Conservation (phyloP, 1,284 basidiomycete genomes). For the Melampsora abietis-canadensis region DNA sequence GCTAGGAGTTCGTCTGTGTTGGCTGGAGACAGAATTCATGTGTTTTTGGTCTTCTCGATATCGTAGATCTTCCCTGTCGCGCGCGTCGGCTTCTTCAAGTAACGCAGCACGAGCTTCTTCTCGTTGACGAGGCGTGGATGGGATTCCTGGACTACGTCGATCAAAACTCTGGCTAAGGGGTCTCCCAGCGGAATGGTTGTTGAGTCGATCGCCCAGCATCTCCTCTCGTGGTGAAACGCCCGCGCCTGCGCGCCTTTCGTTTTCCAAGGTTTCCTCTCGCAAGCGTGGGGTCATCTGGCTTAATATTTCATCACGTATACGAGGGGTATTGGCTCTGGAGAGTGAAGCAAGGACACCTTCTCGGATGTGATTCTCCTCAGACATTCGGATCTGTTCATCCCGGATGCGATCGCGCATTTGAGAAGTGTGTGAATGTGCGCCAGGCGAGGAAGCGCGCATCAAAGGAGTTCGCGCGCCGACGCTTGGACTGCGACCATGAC, state of each 20-base stretch:
- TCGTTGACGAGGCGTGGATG: slow-evolving; percentile 11
- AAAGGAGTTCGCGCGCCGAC: slow-evolving; percentile 19
- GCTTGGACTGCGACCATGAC: slow-evolving; percentile 12
- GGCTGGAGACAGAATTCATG: background rate
- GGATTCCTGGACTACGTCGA: slow-evolving; percentile 13
- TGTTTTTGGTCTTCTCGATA: background rate
- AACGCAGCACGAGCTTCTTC: background rate
- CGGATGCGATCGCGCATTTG: background rate
- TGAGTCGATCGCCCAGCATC: background rate
- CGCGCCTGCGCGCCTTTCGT: slow-evolving; percentile 3
- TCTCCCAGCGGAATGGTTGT: background rate
- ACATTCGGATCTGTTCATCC: background rate
- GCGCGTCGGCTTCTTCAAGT: no score
- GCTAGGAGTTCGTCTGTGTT: slow-evolving; percentile 29
- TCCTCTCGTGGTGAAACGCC: slow-evolving; percentile 6
- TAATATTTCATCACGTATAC: slow-evolving; percentile 18
- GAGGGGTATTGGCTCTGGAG: background rate
- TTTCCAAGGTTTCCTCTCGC: slow-evolving; percentile 1
- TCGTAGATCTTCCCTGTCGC: background rate
- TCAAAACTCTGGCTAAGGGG: no score
- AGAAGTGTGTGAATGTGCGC: no score
- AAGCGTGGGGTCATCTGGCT: slow-evolving; percentile 13
- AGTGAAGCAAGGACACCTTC: background rate
- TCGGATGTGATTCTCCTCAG: background rate
- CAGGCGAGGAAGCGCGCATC: background rate